phyloP scores from a whole-genome alignment of 768 basidiomycete genomes.

The Termitomyces heimii region DNA sequence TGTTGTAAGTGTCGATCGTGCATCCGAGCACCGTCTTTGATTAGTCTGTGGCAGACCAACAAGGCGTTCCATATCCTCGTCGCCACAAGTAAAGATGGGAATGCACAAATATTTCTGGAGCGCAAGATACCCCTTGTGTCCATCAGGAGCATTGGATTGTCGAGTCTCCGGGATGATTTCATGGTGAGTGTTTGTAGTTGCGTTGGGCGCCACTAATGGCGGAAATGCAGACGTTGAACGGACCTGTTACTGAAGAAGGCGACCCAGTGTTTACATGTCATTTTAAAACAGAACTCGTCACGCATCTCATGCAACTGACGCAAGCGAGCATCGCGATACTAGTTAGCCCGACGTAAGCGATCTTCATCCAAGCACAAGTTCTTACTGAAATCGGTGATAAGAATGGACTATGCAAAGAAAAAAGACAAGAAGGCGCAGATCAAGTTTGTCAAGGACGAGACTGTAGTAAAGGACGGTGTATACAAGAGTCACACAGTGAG shows the following conservation, averaged over 20 bases:
- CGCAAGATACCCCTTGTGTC: slow-evolving; percentile 87
- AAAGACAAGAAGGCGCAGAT: slow-evolving; percentile 91
- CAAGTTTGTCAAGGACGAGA: slow-evolving; percentile 87
- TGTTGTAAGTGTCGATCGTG: slow-evolving; percentile 52
- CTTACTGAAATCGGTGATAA: slow-evolving; percentile 21
- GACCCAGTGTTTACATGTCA: slow-evolving; percentile 88
- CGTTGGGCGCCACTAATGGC: neutral
- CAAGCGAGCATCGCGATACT: slow-evolving; percentile 68
- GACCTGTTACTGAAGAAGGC: slow-evolving; percentile 80
- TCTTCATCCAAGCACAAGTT: neutral
- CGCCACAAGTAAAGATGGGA: slow-evolving; percentile 56
- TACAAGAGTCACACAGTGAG: slow-evolving; percentile 94
- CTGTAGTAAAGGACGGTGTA: slow-evolving; percentile 64
- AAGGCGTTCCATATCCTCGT: slow-evolving; percentile 83
- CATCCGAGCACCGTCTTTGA: neutral
- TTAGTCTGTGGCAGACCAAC: slow-evolving; percentile 46
- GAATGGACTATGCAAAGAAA: slow-evolving; percentile 91
- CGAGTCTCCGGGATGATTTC: slow-evolving; percentile 92
- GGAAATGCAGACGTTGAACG: slow-evolving; percentile 55
- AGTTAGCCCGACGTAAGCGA: slow-evolving; percentile 73
- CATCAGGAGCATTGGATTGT: slow-evolving; percentile 82
- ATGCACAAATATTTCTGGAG: slow-evolving; percentile 54
- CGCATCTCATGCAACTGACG: slow-evolving; percentile 77
- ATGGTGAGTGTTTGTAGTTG: slow-evolving; percentile 45
- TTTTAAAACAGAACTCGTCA: slow-evolving; percentile 93